Percentiles rank a stretch among this genome's conserved stretches.
phyloP scores from a whole-genome alignment of 1,284 basidiomycete species.

The Abortiporus biennis region DNA sequence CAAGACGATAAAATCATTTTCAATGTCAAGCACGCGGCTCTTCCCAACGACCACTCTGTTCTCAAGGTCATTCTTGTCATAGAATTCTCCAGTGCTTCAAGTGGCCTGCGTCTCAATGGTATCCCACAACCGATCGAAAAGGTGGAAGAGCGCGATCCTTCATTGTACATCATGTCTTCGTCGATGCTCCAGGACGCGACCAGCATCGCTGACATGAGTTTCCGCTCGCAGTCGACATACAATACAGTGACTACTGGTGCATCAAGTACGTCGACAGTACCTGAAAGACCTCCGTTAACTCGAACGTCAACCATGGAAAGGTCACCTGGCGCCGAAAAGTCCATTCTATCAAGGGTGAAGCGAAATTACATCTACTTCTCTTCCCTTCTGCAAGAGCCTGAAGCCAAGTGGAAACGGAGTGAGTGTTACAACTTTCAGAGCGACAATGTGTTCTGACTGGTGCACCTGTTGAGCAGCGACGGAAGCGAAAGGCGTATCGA shows the following conservation, averaged over 20 bases:
- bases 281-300: conserved; percentile 28
- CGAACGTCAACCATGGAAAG: conserved; percentile 39
- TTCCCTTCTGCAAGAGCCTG: conserved; percentile 93
- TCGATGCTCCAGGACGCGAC: conserved; percentile 64
- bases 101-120: conserved; percentile 79
- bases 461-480: conserved; percentile 45
- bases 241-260: conserved; percentile 20
- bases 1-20: conserved; percentile 59
- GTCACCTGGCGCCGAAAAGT: conserved; percentile 63
- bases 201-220: conserved; percentile 62
- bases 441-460: conserved; percentile 8
- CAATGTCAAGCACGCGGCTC: conserved; percentile 63
- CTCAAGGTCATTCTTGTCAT: conserved; percentile 76
- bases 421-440: conserved; percentile 22
- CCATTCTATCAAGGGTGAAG: conserved; percentile 78
- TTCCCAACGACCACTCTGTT: conserved; percentile 70
- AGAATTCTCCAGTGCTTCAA: conserved; percentile 76
- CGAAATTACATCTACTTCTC: conserved; percentile 99
- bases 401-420: conserved; percentile 95
- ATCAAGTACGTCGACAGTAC: conserved; percentile 22
- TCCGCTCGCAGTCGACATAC: conserved; percentile 52
- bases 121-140: conserved; percentile 65
- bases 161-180: conserved; percentile 44
- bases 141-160: conserved; percentile 60
- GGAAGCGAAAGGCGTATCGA: conserved; percentile 84